Percentiles rank a stretch among this genome's conserved stretches.
phyloP scores from a whole-genome alignment of 169 alveolate species.

The Plasmodium chabaudi region DNA sequence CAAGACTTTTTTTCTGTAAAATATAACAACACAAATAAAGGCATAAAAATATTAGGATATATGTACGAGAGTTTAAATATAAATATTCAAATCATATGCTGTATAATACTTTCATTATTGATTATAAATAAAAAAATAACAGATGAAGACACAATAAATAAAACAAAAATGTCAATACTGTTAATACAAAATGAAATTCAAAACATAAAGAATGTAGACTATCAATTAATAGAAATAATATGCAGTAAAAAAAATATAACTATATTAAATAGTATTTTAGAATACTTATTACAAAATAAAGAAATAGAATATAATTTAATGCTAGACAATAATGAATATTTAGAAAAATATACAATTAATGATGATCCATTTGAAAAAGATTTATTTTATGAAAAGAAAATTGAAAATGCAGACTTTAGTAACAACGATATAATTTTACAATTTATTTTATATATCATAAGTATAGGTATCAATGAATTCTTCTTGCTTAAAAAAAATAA shows the following conservation, averaged over 20 bases:
- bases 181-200: constrained; percentile 55
- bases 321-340: constrained; percentile 5
- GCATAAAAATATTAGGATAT: constrained; percentile 29
- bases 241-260: constrained; percentile 57
- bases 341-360: background rate
- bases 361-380: constrained; percentile 46
- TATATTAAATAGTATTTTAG: constrained; percentile 19
- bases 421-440: constrained; percentile 65
- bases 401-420: constrained; percentile 27
- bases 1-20: constrained; percentile 49
- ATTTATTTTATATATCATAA: constrained; percentile 41
- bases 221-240: constrained; percentile 63
- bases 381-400: constrained; percentile 44
- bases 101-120: constrained; percentile 42
- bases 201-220: constrained; percentile 42
- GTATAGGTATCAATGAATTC: constrained; percentile 36
- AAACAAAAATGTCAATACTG: constrained; percentile 56
- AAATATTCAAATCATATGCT: constrained; percentile 63
- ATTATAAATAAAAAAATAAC: constrained; percentile 36
- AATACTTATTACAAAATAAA: constrained; percentile 17
- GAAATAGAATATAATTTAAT: background rate
- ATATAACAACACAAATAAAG: constrained; percentile 24
- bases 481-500: constrained; percentile 35
- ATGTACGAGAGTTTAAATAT: constrained; percentile 67
- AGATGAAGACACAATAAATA: constrained; percentile 46